Percentiles rank a stretch among this genome's conserved stretches.
These are phyloP conservation scores for Saccharum officinarum DNA, from an alignment of 176 grass and related monocot genomes.

Conservation along the genomic window DNA sequence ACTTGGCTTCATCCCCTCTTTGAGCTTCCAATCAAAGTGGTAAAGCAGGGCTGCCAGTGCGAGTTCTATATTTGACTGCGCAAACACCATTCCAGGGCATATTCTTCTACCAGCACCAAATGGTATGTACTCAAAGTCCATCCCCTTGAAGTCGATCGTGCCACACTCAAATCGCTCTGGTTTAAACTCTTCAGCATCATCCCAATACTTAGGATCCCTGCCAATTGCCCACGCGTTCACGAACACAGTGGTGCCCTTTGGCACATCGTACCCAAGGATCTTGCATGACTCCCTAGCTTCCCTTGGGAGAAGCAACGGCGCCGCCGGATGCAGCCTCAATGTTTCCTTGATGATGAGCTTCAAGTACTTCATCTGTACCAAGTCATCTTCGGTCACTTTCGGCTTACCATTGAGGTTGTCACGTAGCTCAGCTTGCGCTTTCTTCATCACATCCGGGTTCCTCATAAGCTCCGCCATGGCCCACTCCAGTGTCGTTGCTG, in stretches of 20 bases:
- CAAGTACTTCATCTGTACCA: not conserved
- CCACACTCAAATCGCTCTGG: constrained; percentile 13
- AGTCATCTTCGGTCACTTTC: not conserved
- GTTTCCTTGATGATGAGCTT: constrained; percentile 33
- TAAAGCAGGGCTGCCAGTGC: not conserved
- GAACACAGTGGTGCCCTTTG: not conserved
- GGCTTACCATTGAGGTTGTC: not conserved
- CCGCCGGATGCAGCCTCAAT: not conserved
- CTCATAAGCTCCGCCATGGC: constrained; percentile 35
- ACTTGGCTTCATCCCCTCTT: not conserved
- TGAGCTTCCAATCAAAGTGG: constrained; percentile 32
- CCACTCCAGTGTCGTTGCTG: not conserved
- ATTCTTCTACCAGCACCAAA: constrained; percentile 21
- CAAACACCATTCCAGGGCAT: constrained; percentile 24
- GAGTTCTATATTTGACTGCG: not conserved
- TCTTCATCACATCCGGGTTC: constrained; percentile 17
- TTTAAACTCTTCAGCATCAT: constrained; percentile 10
- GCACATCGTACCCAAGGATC: constrained; percentile 2
- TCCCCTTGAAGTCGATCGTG: constrained; percentile 11
- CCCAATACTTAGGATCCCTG: constrained; percentile 15
- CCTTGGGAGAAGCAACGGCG: constrained; percentile 24
- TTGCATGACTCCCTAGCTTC: not conserved
- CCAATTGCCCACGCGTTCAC: constrained; percentile 29
- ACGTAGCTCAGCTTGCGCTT: not conserved
- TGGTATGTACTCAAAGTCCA: constrained; percentile 22